Evolutionary conservation across 768 basidiomycete species (phyloP).

Genomic region (Rhizopogon vinicolor): DNA sequence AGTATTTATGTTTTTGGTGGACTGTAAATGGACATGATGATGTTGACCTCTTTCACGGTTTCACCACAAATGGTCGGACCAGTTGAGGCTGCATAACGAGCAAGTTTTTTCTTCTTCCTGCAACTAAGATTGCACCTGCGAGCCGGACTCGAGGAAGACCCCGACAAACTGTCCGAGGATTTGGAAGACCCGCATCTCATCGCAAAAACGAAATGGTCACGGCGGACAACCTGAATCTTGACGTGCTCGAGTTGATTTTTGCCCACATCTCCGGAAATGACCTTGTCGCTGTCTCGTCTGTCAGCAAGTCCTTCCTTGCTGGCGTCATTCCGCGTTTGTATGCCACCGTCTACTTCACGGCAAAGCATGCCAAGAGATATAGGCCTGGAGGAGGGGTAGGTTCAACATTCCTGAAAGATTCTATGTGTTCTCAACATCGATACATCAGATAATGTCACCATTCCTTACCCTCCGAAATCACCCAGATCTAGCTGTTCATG

Average conservation of each 20-base stretch:
- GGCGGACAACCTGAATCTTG: constrained; percentile 63
- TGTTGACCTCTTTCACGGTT: too few relatives aligned
- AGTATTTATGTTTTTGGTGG: too few relatives aligned
- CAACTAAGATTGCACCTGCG: background rate
- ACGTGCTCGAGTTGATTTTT: constrained; percentile 71
- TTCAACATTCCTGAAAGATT: constrained; percentile 21
- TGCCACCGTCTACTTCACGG: constrained; percentile 47
- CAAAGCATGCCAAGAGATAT: constrained; percentile 56
- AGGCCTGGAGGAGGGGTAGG: constrained; percentile 20
- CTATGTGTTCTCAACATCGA: background rate
- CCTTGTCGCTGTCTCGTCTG: constrained; percentile 56
- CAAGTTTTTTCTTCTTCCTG: background rate
- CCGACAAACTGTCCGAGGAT: too few relatives aligned
- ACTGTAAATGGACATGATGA: too few relatives aligned
- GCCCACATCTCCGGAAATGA: constrained; percentile 45
- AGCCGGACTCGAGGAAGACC: background rate
- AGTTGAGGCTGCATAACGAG: background rate
- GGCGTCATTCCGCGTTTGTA: constrained; percentile 65
- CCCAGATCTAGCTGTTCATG: constrained; percentile 50
- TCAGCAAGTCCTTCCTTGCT: constrained; percentile 60
- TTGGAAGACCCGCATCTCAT: background rate
- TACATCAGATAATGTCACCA: constrained; percentile 42
- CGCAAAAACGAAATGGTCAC: constrained; percentile 46
- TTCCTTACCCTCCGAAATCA: constrained; percentile 55
- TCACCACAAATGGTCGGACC: background rate